Percentiles rank a stretch among this genome's conserved stretches.
phyloP scores from a whole-genome alignment of 805 yeast species.

The Zygosaccharomyces gambellarensis region DNA sequence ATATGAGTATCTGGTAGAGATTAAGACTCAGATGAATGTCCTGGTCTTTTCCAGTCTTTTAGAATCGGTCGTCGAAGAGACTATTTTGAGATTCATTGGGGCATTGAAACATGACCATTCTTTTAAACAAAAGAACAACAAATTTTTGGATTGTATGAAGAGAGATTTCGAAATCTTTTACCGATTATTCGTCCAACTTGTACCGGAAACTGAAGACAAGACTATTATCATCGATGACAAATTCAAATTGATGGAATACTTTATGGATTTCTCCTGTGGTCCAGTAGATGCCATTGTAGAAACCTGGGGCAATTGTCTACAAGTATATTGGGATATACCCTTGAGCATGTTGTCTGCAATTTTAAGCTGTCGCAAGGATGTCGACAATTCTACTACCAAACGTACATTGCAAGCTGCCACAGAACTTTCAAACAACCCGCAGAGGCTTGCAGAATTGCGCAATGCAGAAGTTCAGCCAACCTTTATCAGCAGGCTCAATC shows the following conservation, averaged over 20 bases:
- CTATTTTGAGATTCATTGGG: constrained; percentile 45
- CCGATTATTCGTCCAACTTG: constrained; percentile 46
- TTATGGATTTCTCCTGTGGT: constrained; percentile 52
- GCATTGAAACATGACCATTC: constrained; percentile 42
- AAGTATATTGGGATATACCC: constrained; percentile 73
- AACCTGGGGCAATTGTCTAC: constrained; percentile 58
- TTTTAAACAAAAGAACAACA: constrained; percentile 40
- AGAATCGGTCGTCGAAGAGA: constrained; percentile 50
- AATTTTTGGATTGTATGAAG: constrained; percentile 48
- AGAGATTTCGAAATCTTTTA: constrained; percentile 57
- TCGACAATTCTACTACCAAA: constrained; percentile 32
- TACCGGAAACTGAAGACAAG: constrained; percentile 35
- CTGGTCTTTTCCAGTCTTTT: constrained; percentile 50
- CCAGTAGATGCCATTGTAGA: constrained; percentile 44
- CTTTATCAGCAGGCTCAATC: constrained; percentile 23
- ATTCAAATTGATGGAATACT: constrained; percentile 55
- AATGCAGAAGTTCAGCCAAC: constrained; percentile 23
- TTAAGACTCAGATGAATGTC: constrained; percentile 48
- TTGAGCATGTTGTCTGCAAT: constrained; percentile 62
- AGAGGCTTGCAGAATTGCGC: constrained; percentile 16
- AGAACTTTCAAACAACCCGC: constrained; percentile 17
- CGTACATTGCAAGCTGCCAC: constrained; percentile 19
- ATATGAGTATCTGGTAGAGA: constrained; percentile 67
- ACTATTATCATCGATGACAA: constrained; percentile 41
- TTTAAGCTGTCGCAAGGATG: constrained; percentile 42